These are phyloP conservation scores for Tremella mesenterica DNA, from an alignment of 768 basidiomycete species.

Conservation along the genomic window DNA sequence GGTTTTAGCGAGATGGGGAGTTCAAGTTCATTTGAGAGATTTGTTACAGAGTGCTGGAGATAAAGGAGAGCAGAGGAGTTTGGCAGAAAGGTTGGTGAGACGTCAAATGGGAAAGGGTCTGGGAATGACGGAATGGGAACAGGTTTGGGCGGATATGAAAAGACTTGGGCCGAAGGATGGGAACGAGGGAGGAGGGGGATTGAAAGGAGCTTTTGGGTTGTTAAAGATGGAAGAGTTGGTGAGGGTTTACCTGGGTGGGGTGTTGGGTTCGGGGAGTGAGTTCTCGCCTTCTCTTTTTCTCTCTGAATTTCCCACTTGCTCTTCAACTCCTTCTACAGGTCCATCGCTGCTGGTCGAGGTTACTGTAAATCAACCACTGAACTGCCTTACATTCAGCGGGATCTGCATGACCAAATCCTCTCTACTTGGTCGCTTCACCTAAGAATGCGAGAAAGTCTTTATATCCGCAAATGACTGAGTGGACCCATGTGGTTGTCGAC, in stretches of 20 bases:
- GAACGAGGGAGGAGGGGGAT: slow-evolving; percentile 54
- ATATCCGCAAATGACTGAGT: too few species aligned
- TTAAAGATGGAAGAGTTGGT: slow-evolving; percentile 62
- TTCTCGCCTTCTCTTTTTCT: too few species aligned
- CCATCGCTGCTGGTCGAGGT: too few species aligned
- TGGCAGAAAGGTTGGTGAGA: slow-evolving; percentile 74
- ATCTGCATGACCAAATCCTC: too few species aligned
- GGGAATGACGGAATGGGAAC: slow-evolving; percentile 66
- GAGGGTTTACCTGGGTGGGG: slow-evolving; percentile 74
- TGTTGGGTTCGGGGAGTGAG: slow-evolving; percentile 81
- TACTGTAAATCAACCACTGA: too few species aligned
- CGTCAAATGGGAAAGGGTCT: slow-evolving; percentile 5
- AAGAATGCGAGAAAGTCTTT: too few species aligned
- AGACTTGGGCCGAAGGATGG: too few species aligned
- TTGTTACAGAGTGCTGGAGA: slow-evolving; percentile 70
- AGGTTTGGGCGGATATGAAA: slow-evolving; percentile 80
- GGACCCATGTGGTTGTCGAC: background rate
- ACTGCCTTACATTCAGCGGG: too few species aligned
- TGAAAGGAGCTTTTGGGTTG: slow-evolving; percentile 72
- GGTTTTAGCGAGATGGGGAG: slow-evolving; percentile 78
- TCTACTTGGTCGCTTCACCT: too few species aligned
- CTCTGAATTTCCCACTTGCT: too few species aligned
- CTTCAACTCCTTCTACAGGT: too few species aligned
- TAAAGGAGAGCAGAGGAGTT: slow-evolving; percentile 61
- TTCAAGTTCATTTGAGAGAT: slow-evolving; percentile 76